Evolutionary conservation across 306 rosid species (phyloP), one percentile per base, ranked within the genome.

Genomic region (Erythrophleum fordii): DNA sequence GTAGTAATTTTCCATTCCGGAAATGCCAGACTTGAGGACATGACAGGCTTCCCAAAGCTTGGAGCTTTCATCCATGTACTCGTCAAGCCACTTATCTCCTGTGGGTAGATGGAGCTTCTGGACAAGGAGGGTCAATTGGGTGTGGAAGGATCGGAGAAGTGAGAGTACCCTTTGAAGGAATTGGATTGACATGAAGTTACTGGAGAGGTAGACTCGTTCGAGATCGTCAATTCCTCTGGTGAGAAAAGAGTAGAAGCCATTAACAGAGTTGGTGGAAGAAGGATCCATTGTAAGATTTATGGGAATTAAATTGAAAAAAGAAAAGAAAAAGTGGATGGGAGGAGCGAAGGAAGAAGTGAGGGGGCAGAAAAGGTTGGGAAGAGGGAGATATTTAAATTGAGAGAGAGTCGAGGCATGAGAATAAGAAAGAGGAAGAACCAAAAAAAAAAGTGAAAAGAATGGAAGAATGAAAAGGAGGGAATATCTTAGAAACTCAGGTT

Each of bases 71-170:
- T 94, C 97, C 98, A 94, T 94, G 86, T 94, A 94, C 81, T 94
- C 98, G 71, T 94, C 97, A 14, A 94, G 93, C 98, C 97, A 94
- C 86, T 94, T 95, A 80, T 95, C 98, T 11, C 98, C 98, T 5
- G 90, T 84, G 0, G 98, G 98, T 9, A 95, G 90, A 81, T 95
- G 97, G 45, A 95, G 98, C 79, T 89, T 92, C 31, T 95, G 98
- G 60, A 95, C 97, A 3, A 95, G 90, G 0, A 90, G 90, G 5
- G 88, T 90, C 56, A 95, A 84, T 17, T 92, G 97, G 42, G 97
- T 89, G 83, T 95, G 98, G 49, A 90, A 91, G 9, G 98, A 92
- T 79, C 98, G 88, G 52, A 95, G 95, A 25, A 89, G 93, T 1
- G 97, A 88, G 17, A 95, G 97, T 13, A 79, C 88, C 70, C 94